A percentile compares a stretch with the other conserved stretches of the same genome.
Evolutionary conservation across 495 filamentous ascomycete genomes (phyloP).

Genomic region (Aspergillus indologenus): DNA sequence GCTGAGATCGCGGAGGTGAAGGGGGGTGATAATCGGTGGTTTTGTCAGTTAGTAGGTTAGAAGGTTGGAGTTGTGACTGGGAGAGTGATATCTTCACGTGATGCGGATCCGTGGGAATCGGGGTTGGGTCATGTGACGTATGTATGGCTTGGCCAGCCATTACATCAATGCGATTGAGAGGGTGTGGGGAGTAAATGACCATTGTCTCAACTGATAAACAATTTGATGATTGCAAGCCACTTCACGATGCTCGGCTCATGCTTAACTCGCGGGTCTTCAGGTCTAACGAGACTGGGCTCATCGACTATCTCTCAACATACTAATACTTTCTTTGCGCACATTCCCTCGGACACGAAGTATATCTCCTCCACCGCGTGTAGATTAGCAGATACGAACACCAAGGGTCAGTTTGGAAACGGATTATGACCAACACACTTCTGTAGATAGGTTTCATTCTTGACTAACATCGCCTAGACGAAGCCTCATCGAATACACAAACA

Average conservation of each 20-base stretch:
- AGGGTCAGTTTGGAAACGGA: no score
- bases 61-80: no score
- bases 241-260: background rate
- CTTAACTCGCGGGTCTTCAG: background rate
- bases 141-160: background rate
- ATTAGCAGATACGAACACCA: background rate
- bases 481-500: background rate
- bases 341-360: background rate
- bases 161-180: background rate
- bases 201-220: no score
- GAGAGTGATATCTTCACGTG: background rate
- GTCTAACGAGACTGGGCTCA: background rate
- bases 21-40: background rate
- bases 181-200: no score
- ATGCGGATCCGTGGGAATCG: background rate
- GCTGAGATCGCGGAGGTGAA: constrained; percentile 8
- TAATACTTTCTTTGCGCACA: background rate
- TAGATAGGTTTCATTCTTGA: no score
- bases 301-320: background rate
- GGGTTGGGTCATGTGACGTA: constrained; percentile 4
- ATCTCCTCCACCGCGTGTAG: constrained; percentile 8
- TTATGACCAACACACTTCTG: no score
- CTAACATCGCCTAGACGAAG: background rate
- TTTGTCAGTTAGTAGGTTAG: background rate
- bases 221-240: no score